A percentile compares a stretch with the other conserved stretches of the same genome.
Evolutionary conservation across 495 filamentous ascomycete species (phyloP).

Genomic region (Ramalina intermedia): DNA sequence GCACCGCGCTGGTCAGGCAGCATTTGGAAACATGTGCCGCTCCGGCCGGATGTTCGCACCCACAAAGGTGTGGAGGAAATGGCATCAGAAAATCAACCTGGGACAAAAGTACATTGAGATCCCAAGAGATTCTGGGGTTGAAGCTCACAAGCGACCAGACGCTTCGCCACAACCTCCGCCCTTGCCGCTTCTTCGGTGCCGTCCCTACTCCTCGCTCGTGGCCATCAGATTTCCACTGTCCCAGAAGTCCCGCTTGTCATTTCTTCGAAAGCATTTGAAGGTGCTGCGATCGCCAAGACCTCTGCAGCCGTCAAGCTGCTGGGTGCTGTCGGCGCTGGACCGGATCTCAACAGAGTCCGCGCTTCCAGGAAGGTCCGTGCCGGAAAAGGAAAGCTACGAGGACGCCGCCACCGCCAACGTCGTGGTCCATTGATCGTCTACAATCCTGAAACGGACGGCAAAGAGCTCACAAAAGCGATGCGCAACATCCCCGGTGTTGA

Average conservation of each 20-base stretch:
- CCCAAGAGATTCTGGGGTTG: background rate
- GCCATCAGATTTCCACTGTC: conserved; percentile 83
- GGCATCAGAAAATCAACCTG: conserved; percentile 99
- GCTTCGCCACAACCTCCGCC: conserved; percentile 93
- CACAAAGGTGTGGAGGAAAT: conserved; percentile 99
- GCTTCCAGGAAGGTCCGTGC: conserved; percentile 86
- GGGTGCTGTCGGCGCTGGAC: conserved; percentile 74
- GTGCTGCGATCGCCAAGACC: conserved; percentile 69
- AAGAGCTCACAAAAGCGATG: conserved; percentile 80
- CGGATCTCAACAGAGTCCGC: conserved; percentile 87
- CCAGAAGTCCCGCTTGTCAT: conserved; percentile 95
- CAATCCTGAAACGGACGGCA: conserved; percentile 83
- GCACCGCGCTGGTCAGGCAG: conserved; percentile 98
- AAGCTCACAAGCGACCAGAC: conserved; percentile 34
- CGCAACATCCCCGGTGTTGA: conserved; percentile 98
- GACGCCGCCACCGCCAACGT: conserved; percentile 89
- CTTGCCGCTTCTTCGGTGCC: conserved; percentile 90
- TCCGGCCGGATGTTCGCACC: conserved; percentile 99
- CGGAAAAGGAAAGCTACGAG: conserved; percentile 94
- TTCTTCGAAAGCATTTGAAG: conserved; percentile 72
- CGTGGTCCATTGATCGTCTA: conserved; percentile 95
- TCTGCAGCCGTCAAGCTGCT: conserved; percentile 74
- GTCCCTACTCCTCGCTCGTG: conserved; percentile 88
- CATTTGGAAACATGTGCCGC: conserved; percentile 99
- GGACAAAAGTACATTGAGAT: conserved; percentile 65